Evolutionary conservation across 306 rosid genomes (phyloP).

Genomic region (Casuarina cunninghamiana): DNA sequence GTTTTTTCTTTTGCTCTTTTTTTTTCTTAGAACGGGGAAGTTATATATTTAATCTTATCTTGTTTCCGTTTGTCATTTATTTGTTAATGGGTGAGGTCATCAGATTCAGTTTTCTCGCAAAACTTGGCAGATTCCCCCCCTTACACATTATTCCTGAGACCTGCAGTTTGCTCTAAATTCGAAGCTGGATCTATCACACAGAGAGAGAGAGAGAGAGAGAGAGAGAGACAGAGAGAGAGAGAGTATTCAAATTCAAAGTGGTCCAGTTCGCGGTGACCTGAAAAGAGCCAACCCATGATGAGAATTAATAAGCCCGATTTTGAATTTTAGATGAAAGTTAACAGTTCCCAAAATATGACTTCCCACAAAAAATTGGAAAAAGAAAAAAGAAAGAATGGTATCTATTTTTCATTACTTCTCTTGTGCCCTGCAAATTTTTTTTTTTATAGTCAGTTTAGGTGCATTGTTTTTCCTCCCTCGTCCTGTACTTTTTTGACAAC

Average conservation of each 20-base stretch:
- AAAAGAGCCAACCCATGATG: not conserved
- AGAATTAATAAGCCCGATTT: not conserved
- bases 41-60: constrained; percentile 3
- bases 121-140: constrained; percentile 69
- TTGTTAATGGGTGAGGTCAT: constrained; percentile 43
- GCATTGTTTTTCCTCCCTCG: not conserved
- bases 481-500: not conserved
- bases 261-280: constrained; percentile 1
- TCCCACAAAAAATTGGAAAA: too few relatives aligned
- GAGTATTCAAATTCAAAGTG: constrained; percentile 56
- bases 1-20: not conserved
- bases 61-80: not conserved
- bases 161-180: constrained; percentile 46
- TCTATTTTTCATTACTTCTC: too few relatives aligned
- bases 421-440: too few relatives aligned
- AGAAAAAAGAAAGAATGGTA: too few relatives aligned
- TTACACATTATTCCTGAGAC: constrained; percentile 64
- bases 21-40: not conserved
- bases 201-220: constrained; percentile 16
- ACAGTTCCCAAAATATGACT: too few relatives aligned
- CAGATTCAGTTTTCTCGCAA: constrained; percentile 60
- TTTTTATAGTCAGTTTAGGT: not conserved
- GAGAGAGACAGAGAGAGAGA: not conserved
- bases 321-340: not conserved
- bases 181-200: constrained; percentile 36